A percentile compares a stretch with the other conserved stretches of the same genome.
These are phyloP conservation scores for Quercus dentata DNA, from an alignment of 306 rosid genomes.

Conservation along the genomic window DNA sequence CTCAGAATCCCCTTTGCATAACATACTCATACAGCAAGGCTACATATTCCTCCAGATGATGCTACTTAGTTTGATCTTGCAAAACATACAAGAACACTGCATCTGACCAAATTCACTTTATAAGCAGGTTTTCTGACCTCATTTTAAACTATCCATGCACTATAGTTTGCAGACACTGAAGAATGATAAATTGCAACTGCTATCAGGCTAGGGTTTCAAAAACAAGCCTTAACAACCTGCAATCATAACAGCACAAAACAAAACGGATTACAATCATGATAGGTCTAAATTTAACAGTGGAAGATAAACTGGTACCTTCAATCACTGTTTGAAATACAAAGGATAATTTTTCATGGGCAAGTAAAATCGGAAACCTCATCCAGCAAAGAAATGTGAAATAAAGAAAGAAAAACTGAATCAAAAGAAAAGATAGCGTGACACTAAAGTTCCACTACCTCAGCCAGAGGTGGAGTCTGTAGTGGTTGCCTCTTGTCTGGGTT, in stretches of 20 bases:
- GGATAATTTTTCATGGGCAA: background rate
- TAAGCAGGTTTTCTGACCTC: slow-evolving; percentile 13
- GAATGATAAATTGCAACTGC: background rate
- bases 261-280: background rate
- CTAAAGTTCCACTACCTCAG: slow-evolving; percentile 43
- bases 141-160: slow-evolving; percentile 6
- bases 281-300: background rate
- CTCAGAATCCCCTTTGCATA: slow-evolving; percentile 7
- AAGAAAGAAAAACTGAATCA: background rate
- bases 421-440: background rate
- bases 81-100: background rate
- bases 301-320: background rate
- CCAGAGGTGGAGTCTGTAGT: slow-evolving; percentile 63
- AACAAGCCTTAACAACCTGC: slow-evolving; percentile 24
- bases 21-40: slow-evolving; percentile 6
- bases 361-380: background rate
- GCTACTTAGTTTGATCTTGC: background rate
- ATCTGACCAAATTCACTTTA: slow-evolving; percentile 18
- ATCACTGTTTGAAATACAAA: background rate
- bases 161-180: background rate
- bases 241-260: slow-evolving; percentile 10
- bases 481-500: slow-evolving; percentile 58
- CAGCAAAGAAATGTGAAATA: background rate
- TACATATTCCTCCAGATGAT: slow-evolving; percentile 14
- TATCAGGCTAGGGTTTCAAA: slow-evolving; percentile 6